Conservation (phyloP, 345 rosid species). For the Populus simonii region DNA sequence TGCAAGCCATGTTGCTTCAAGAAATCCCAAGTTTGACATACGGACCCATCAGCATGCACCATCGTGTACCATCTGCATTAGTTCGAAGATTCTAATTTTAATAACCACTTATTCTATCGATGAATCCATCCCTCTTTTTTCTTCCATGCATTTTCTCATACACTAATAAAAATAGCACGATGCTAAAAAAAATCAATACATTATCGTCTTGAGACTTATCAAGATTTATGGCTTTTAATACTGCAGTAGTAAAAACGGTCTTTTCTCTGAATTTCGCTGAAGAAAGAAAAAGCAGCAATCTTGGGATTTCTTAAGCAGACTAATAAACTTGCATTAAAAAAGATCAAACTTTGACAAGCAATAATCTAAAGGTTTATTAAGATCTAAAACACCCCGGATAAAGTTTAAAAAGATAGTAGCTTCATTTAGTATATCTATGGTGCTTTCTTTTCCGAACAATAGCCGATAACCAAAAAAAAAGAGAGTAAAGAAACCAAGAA, state of each 20-base stretch:
- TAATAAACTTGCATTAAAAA: not conserved
- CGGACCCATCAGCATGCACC: slow-evolving; percentile 92
- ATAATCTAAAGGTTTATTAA: not conserved
- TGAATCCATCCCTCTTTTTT: not conserved
- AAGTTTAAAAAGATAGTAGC: not conserved
- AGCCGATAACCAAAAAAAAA: not conserved
- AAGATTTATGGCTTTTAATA: slow-evolving; percentile 1
- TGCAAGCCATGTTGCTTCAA: slow-evolving; percentile 60
- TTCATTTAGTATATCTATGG: not conserved
- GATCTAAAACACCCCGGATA: not conserved
- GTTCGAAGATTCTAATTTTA: slow-evolving; percentile 3
- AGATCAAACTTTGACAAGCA: not conserved
- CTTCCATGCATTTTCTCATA: not conserved
- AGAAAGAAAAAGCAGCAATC: not conserved
- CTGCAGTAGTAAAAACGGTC: not conserved
- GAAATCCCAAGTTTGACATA: slow-evolving; percentile 48
- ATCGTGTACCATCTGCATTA: slow-evolving; percentile 85
- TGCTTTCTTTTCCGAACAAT: not conserved
- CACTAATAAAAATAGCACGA: not conserved
- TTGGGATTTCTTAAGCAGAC: not conserved
- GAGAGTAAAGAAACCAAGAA: not conserved
- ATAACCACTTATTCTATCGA: not conserved
- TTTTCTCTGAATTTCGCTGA: not conserved
- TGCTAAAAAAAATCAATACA: not conserved
- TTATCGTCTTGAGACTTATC: not conserved